These are phyloP conservation scores for Zygosaccharomyces bisporus DNA, from an alignment of 805 yeast genomes.

Conservation along the genomic window DNA sequence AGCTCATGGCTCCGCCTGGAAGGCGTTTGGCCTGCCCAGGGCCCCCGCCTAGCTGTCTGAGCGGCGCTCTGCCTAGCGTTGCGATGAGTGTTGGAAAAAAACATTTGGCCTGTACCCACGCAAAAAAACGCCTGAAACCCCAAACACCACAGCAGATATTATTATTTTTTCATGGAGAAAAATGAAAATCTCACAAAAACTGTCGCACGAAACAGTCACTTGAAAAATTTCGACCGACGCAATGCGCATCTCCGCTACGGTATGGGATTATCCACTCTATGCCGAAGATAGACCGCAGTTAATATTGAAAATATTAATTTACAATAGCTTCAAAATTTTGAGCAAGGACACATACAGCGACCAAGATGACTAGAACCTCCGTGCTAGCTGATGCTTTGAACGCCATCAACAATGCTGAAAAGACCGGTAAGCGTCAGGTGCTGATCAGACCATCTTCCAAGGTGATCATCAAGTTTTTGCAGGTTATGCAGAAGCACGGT, in stretches of 20 bases:
- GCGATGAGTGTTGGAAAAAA: neutral
- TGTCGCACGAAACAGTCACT: constrained; percentile 11
- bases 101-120: neutral
- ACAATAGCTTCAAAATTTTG: neutral
- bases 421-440: constrained; percentile 98
- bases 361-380: constrained; percentile 92
- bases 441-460: constrained; percentile 97
- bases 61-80: neutral
- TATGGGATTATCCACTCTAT: neutral
- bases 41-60: neutral
- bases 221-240: constrained; percentile 10
- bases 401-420: constrained; percentile 98
- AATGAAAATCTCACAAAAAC: neutral
- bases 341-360: constrained; percentile 10
- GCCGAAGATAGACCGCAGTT: neutral
- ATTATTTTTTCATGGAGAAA: neutral
- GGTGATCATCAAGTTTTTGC: constrained; percentile 94
- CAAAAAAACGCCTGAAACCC: neutral
- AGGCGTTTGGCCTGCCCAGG: neutral
- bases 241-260: neutral
- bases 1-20: neutral
- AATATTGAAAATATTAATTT: neutral
- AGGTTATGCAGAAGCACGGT: constrained; percentile 97
- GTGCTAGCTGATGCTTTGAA: constrained; percentile 98
- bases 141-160: too few species aligned